Base-by-base conservation (phyloP, 2,329 filamentous ascomycete species). In the Byssochlamys sp. region DNA sequence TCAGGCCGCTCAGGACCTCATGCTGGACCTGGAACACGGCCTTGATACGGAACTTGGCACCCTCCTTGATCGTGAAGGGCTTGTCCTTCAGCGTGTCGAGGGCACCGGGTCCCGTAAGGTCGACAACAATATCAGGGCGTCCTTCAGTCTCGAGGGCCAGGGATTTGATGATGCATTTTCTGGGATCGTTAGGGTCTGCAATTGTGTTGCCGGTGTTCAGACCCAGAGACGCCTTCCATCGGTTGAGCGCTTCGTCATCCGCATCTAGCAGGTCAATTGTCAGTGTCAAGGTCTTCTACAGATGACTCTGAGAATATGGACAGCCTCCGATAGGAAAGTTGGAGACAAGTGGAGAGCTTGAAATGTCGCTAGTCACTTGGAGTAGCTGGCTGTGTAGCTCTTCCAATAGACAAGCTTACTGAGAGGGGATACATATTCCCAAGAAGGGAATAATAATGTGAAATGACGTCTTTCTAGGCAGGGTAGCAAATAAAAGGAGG, bases 21-120 rank as follows among this genome's bases (percentile, higher is more conserved):
- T 96, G 91, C 80, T 99, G 91, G 52, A 99, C 94, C 78, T 91
- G 88, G 82, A 97, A 99, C 61, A 84, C 84, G 58, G 88, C 91
- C 73, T 89, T 91, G 89, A 97, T 97, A 76, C 88, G 90, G 80
- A 97, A 99, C 66, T 85, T 88, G 66, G 88, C 84, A 57, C 90
- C 91, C 76, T 97, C 94, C 82, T 97, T 99, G 80, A 99, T 96
- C 71, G 84, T 92, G 80, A 99, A 99, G 12, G 94, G 94, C 73
- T 94, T 88, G 71, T 90, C 82, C 80, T 95, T 95, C 64, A 99
- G 86, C 12, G 81, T 83, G 2, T 83, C 80, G 69, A 96, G 82
- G 61, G 89, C 86, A 58, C 86, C 89, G 25, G 88, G 81, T 6
- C 82, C 75, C 58, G 85, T 87, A 49, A 97, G 85, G 69, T 97